Evolutionary conservation across 2,329 filamentous ascomycete species (phyloP).

Genomic region (Sporothrix luriei): DNA sequence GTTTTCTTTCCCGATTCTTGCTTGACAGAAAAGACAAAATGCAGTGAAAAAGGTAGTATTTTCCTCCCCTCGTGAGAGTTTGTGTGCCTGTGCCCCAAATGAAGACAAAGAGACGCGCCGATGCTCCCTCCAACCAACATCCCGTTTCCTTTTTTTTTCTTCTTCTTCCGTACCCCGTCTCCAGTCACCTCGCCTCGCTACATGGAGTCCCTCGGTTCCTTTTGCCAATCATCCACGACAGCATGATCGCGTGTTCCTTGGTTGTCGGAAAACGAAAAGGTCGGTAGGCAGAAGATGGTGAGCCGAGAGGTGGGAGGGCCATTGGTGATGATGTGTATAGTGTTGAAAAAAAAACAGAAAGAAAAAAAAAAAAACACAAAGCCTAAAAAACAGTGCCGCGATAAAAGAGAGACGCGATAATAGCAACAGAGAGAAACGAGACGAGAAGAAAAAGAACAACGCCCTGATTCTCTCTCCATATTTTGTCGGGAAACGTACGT

Average conservation of each 20-base stretch:
- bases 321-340: constrained; percentile 25
- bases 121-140: constrained; percentile 23
- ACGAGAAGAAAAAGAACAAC: not conserved
- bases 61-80: not conserved
- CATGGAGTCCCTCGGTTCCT: not conserved
- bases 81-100: constrained; percentile 20
- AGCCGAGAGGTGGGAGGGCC: constrained; percentile 11
- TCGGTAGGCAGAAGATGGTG: not conserved
- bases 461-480: not conserved
- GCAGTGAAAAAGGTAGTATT: constrained; percentile 6
- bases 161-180: constrained; percentile 4
- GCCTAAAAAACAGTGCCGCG: constrained; percentile 14
- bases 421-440: not conserved
- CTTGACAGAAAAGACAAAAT: constrained; percentile 1
- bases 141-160: constrained; percentile 17
- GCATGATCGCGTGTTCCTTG: constrained; percentile 11
- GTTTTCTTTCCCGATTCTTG: constrained; percentile 7
- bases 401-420: not conserved
- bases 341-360: constrained; percentile 22
- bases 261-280: constrained; percentile 20
- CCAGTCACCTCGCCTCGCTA: constrained; percentile 25
- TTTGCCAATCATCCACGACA: constrained; percentile 26
- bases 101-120: constrained; percentile 27
- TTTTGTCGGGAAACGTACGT: constrained; percentile 9
- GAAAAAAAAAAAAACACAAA: constrained; percentile 12